Evolutionary conservation across 2,329 filamentous ascomycete genomes (phyloP).

Genomic region (Clonostachys solani): DNA sequence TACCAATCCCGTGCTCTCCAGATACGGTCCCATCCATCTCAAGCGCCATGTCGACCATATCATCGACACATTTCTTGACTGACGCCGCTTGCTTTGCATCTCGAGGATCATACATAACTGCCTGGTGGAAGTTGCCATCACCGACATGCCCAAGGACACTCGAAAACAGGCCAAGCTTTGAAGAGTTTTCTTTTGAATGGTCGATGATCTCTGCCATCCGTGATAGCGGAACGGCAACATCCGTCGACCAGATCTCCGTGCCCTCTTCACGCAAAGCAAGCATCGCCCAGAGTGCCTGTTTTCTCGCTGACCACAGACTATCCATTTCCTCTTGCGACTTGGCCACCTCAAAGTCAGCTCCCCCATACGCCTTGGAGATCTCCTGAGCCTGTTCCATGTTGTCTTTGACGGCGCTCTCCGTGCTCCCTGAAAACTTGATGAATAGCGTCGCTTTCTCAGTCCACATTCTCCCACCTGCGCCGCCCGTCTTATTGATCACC

Average conservation of each 20-base stretch:
- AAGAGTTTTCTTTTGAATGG: slow-evolving; percentile 40
- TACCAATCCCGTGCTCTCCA: slow-evolving; percentile 75
- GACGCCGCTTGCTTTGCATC: slow-evolving; percentile 61
- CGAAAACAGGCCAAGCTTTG: slow-evolving; percentile 77
- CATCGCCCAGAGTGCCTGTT: slow-evolving; percentile 59
- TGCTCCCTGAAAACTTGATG: slow-evolving; percentile 64
- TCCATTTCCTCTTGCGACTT: slow-evolving; percentile 23
- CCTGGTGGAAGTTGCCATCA: slow-evolving; percentile 83
- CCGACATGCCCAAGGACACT: slow-evolving; percentile 79
- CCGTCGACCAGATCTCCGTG: slow-evolving; percentile 35
- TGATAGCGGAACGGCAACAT: slow-evolving; percentile 71
- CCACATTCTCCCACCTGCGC: slow-evolving; percentile 52
- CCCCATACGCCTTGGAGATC: slow-evolving; percentile 43
- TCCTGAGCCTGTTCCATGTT: slow-evolving; percentile 31
- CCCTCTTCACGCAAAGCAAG: slow-evolving; percentile 46
- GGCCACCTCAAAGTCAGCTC: slow-evolving; percentile 34
- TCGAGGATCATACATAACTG: slow-evolving; percentile 71
- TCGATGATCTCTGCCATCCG: slow-evolving; percentile 65
- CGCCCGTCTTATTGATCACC: slow-evolving; percentile 48
- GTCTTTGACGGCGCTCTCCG: slow-evolving; percentile 24
- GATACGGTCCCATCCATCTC: slow-evolving; percentile 86
- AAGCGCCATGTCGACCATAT: slow-evolving; percentile 74
- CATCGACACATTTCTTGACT: slow-evolving; percentile 69
- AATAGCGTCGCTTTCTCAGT: slow-evolving; percentile 63
- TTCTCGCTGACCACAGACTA: slow-evolving; percentile 60